Evolutionary conservation across 2,329 filamentous ascomycete species (phyloP), one percentile per base, ranked within the genome.

Genomic region (Diaporthe sp.): DNA sequence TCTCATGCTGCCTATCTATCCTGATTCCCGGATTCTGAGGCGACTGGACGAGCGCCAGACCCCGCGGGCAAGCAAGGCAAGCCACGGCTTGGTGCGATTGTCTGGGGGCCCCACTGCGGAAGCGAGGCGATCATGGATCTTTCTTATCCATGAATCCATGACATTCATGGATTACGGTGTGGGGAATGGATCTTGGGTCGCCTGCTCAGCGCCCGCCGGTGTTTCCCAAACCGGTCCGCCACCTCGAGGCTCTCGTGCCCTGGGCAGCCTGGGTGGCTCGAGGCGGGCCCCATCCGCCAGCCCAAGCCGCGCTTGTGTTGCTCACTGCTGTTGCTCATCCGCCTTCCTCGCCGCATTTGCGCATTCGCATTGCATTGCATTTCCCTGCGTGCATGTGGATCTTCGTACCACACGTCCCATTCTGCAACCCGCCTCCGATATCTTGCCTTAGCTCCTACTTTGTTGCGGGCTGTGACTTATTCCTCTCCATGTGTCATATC

Each of bases 321-420:
- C 19, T 39, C 46, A 39, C 39, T n/a, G 46, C 46, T 3, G 13
- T 68, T 53, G 65, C 46, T 28, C 65, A 53, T 53, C 44, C 62
- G 62, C 25, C 34, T 19, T 53, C 31, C 65, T 15, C 65, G 65
- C 34, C 46, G 31, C 61, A 49, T 34, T 70, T 42, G 49, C 49
- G 49, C 65, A 55, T 42, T 55, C 19, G 34, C 65, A 55, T 70
- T 68, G 65, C 65, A 70, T 70, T 70, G 65, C 65, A 70, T 70
- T 70, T 55, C 65, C 65, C 49, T 42, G 65, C 46, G 65, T 42
- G 65, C 65, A 70, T 70, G 49, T 70, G 65, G 65, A 68, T 68
- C 65, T 68, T 39, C 31, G 46, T n/a, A 53, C 65, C 65, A 68
- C 46, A 68, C 8, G 28, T 37, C 44, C 28, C 28, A 34, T 34